Conservation (phyloP, 306 rosid genomes). For the Trifolium repens region DNA sequence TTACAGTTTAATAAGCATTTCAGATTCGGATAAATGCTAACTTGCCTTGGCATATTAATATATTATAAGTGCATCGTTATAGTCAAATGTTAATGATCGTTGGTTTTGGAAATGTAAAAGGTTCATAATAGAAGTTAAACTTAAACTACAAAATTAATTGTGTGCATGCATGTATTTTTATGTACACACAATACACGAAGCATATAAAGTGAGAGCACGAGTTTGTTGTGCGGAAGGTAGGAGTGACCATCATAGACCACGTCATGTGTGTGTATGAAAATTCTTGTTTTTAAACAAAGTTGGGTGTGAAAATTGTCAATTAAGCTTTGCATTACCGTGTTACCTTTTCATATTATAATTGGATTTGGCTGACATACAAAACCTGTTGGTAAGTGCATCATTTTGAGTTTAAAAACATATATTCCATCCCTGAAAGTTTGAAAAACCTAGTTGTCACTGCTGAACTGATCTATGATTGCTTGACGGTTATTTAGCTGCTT, state of each 20-base stretch:
- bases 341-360: constrained; percentile 16
- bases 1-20: not conserved
- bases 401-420: not conserved
- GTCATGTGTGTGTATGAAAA: too few relatives aligned
- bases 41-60: not conserved
- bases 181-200: too few relatives aligned
- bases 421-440: not conserved
- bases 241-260: too few relatives aligned
- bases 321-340: constrained; percentile 16
- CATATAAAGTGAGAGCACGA: too few relatives aligned
- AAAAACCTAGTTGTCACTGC: not conserved
- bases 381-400: not conserved
- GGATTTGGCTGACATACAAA: constrained; percentile 14
- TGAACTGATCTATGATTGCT: not conserved
- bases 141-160: constrained; percentile 6
- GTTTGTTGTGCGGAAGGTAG: too few relatives aligned
- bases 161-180: too few relatives aligned
- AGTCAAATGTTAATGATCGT: not conserved
- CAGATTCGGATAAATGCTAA: not conserved
- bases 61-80: not conserved
- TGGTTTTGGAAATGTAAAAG: too few relatives aligned
- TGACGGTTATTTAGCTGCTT: constrained; percentile 9
- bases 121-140: not conserved
- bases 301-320: not conserved
- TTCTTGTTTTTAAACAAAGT: too few relatives aligned